Base-by-base conservation (phyloP, 2,329 filamentous ascomycete genomes). In the Coniochaeta pulveracea region DNA sequence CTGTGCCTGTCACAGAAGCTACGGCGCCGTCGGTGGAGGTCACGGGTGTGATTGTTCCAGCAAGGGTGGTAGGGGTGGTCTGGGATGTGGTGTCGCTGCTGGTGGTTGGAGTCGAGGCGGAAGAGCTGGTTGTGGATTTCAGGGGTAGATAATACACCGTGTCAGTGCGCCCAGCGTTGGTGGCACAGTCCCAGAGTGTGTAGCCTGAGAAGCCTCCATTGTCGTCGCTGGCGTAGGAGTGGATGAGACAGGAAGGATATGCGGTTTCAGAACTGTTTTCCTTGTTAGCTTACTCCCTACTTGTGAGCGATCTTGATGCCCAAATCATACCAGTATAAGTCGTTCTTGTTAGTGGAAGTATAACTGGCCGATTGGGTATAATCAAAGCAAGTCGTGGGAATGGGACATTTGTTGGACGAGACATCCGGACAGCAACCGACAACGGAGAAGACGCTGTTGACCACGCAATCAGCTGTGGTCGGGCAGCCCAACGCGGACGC, bases 261-360 rank as follows among this genome's bases (percentile, higher is more conserved):
- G n/a, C n/a, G n/a, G n/a, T 4, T 19, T 24, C 22, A n/a, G n/a
- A 9, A 24, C 22, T 9, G 22, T 8, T n/a, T n/a, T n/a, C 22
- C 9, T 24, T n/a, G 22, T n/a, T 24, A 24, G 9, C 22, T 24
- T 24, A n/a, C 22, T 24, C 22, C 22, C n/a, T 12, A 6, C 10
- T 23, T 18, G n/a, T n/a, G n/a, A n/a, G n/a, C n/a, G n/a, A n/a
- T n/a, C n/a, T n/a, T n/a, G n/a, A n/a, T n/a, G n/a, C n/a, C n/a
- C n/a, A n/a, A n/a, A n/a, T 41, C 50, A n/a, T 43, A 55, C 52
- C 53, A 57, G 40, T 43, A 51, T n/a, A 47, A 26, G 1, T 51
- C 53, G 12, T 38, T 35, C 17, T 46, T 48, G 29, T 50, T 48
- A 26, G 37, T 33, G 4, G 43, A 48, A 6, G 41, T 45, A 30